These are phyloP conservation scores for Oleoguttula mirabilis DNA, from an alignment of 495 filamentous ascomycete genomes.

Conservation along the genomic window DNA sequence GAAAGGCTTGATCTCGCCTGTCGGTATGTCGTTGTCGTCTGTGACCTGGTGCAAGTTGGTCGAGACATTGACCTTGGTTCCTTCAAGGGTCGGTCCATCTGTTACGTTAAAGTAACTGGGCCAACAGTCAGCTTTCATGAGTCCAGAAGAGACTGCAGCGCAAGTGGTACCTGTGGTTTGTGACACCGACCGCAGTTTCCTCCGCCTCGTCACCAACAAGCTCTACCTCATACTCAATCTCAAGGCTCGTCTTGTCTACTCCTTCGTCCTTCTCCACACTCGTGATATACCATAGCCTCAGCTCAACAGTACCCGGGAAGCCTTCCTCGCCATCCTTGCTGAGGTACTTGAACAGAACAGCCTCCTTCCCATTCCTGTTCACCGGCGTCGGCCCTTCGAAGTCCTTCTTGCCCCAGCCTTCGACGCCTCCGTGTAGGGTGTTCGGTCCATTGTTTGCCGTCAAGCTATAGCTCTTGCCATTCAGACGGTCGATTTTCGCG, in stretches of 20 bases:
- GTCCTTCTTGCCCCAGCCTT: conserved; percentile 74
- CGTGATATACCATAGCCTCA: conserved; percentile 64
- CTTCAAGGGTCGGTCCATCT: conserved; percentile 53
- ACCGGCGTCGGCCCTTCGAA: conserved; percentile 66
- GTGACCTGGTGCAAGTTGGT: conserved; percentile 66
- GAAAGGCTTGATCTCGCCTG: conserved; percentile 37
- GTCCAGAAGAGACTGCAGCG: too few relatives aligned
- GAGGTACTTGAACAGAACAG: conserved; percentile 59
- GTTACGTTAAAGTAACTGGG: conserved; percentile 89
- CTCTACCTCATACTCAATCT: conserved; percentile 81
- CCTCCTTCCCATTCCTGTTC: conserved; percentile 56
- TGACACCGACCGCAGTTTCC: conserved; percentile 82
- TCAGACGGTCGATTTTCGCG: conserved; percentile 59
- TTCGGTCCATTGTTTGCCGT: conserved; percentile 66
- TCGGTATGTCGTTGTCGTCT: conserved; percentile 43
- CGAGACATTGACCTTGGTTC: conserved; percentile 57
- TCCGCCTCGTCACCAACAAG: conserved; percentile 56
- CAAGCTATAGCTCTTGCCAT: conserved; percentile 57
- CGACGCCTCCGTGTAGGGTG: conserved; percentile 65
- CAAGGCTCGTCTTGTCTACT: conserved; percentile 52
- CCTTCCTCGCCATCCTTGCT: conserved; percentile 71
- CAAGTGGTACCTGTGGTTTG: conserved; percentile 93
- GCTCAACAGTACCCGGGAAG: conserved; percentile 73
- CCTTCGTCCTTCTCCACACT: conserved; percentile 48
- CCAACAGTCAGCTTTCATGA: too few relatives aligned